These are phyloP conservation scores for Schizosaccharomyces pombe DNA, from an alignment of 805 yeast species.

Conservation along the genomic window ASM294v3 CU329670.1:4354501-4355000, in stretches of 20 bases:
- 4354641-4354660: slow-evolving; percentile 54
- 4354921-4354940: slow-evolving; percentile 15
- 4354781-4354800: slow-evolving; percentile 54
- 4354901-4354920: slow-evolving; percentile 16
- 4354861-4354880: slow-evolving; percentile 41
- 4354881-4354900: slow-evolving; percentile 23
- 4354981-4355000: slow-evolving; percentile 19
- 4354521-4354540: background rate
- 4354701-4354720: slow-evolving; percentile 49
- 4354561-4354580: background rate
- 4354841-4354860: slow-evolving; percentile 43
- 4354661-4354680: slow-evolving; percentile 61
- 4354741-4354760: slow-evolving; percentile 55
- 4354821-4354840: slow-evolving; percentile 26
- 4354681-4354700: slow-evolving; percentile 46
- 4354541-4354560: background rate
- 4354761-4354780: slow-evolving; percentile 28
- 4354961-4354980: background rate
- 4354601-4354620: slow-evolving; percentile 12
- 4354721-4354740: slow-evolving; percentile 52
- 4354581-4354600: slow-evolving; percentile 7
- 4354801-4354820: slow-evolving; percentile 40
- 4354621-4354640: slow-evolving; percentile 51
- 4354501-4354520: background rate
- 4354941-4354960: slow-evolving; percentile 22